phyloP scores from a whole-genome alignment of 768 basidiomycete species.

The Suillus clintonianus region DNA sequence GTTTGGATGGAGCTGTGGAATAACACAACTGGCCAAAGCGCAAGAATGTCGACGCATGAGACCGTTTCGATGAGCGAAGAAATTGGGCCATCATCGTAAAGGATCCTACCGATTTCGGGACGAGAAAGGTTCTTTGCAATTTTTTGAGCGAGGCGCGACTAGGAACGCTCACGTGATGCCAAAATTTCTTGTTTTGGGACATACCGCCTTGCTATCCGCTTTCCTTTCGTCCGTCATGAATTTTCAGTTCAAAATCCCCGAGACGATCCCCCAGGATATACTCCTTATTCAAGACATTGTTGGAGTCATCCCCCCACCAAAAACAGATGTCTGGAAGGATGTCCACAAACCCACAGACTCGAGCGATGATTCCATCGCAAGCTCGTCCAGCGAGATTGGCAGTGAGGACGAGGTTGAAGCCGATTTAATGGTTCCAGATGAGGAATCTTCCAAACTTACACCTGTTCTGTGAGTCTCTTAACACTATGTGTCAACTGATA shows the following conservation, averaged over 20 bases:
- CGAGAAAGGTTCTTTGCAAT: neutral
- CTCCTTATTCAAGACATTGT: constrained; percentile 71
- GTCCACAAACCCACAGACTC: constrained; percentile 10
- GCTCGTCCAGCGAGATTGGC: constrained; percentile 51
- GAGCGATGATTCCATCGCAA: constrained; percentile 51
- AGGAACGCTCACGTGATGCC: constrained; percentile 1
- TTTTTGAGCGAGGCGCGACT: neutral
- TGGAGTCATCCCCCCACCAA: constrained; percentile 30
- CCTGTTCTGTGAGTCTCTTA: constrained; percentile 20
- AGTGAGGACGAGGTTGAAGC: constrained; percentile 79
- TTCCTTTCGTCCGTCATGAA: constrained; percentile 17
- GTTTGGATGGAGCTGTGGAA: constrained; percentile 55
- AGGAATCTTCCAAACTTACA: constrained; percentile 32
- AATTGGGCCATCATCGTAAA: constrained; percentile 17
- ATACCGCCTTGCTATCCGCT: neutral
- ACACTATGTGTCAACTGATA: constrained; percentile 13
- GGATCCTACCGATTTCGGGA: neutral
- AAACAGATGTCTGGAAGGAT: constrained; percentile 1
- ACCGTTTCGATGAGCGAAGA: constrained; percentile 6
- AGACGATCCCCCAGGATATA: constrained; percentile 69
- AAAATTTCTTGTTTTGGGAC: neutral
- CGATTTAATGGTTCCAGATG: constrained; percentile 49
- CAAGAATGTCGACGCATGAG: neutral
- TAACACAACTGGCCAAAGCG: constrained; percentile 34
- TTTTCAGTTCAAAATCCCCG: constrained; percentile 58